These are phyloP conservation scores for Pythium aquatile DNA, from an alignment of 352 stramenopile species.

Conservation along the genomic window DNA sequence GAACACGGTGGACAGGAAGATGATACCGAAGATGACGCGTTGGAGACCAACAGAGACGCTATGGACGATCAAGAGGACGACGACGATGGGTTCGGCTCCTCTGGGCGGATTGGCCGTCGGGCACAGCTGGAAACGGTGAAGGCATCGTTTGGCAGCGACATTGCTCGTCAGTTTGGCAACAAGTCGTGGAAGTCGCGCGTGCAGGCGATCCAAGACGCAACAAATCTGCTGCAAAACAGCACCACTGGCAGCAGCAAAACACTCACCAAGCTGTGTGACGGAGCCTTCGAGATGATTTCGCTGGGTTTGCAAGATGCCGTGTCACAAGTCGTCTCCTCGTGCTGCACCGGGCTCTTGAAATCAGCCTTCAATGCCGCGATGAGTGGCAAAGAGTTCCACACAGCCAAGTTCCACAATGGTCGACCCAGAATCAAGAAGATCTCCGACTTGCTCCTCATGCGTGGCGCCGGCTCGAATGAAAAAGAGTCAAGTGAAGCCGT, in stretches of 20 bases:
- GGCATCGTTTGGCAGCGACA: slow-evolving; percentile 51
- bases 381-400: slow-evolving; percentile 55
- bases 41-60: slow-evolving; percentile 24
- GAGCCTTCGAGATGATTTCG: slow-evolving; percentile 59
- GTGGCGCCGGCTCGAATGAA: slow-evolving; percentile 67
- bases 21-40: slow-evolving; percentile 24
- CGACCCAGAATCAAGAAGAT: slow-evolving; percentile 52
- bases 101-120: slow-evolving; percentile 3
- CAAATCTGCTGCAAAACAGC: slow-evolving; percentile 44
- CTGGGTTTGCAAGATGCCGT: slow-evolving; percentile 58
- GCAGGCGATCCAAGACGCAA: slow-evolving; percentile 52
- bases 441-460: slow-evolving; percentile 37
- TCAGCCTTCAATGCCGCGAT: slow-evolving; percentile 58
- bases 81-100: slow-evolving; percentile 36
- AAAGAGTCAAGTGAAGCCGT: slow-evolving; percentile 80
- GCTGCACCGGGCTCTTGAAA: slow-evolving; percentile 61
- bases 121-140: slow-evolving; percentile 31
- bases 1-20: slow-evolving; percentile 32
- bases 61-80: slow-evolving; percentile 29
- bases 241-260: slow-evolving; percentile 32
- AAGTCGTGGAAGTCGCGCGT: slow-evolving; percentile 65
- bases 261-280: slow-evolving; percentile 57
- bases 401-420: slow-evolving; percentile 47
- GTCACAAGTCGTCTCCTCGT: slow-evolving; percentile 59
- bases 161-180: slow-evolving; percentile 46